A percentile compares a stretch with the other conserved stretches of the same genome.
Conservation (phyloP, 306 rosid species). For the Abrus precatorius region DNA sequence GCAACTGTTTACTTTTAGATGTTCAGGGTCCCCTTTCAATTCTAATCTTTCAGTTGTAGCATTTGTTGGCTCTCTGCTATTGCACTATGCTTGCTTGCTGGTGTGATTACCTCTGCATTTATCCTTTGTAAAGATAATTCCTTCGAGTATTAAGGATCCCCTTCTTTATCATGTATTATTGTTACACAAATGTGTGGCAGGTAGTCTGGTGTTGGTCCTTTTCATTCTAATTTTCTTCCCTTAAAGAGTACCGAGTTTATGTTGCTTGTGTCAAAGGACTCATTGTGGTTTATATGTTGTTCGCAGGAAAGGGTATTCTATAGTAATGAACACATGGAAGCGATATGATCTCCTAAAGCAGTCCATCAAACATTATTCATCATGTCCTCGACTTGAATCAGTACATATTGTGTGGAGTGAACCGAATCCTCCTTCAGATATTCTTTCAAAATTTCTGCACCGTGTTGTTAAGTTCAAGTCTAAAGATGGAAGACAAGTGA, state of each 20-base stretch:
- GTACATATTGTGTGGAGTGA: conserved; percentile 96
- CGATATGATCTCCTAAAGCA: conserved; percentile 93
- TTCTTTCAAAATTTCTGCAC: conserved; percentile 58
- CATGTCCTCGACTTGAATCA: conserved; percentile 77
- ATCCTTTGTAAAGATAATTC: background rate
- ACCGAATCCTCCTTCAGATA: conserved; percentile 77
- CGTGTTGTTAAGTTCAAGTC: conserved; percentile 58
- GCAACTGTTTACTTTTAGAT: background rate
- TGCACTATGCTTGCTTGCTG: background rate
- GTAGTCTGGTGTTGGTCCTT: conserved; percentile 12
- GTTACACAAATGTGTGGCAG: background rate
- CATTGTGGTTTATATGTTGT: conserved; percentile 28
- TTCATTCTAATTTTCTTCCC: conserved; percentile 21
- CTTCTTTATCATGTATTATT: background rate
- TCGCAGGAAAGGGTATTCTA: conserved; percentile 86
- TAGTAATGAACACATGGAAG: conserved; percentile 98
- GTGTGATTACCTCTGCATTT: background rate
- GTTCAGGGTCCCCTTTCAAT: conserved; percentile 10
- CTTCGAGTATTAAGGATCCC: background rate
- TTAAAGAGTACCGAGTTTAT: background rate
- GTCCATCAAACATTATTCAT: conserved; percentile 85
- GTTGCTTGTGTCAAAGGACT: conserved; percentile 17
- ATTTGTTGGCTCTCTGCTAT: conserved; percentile 12
- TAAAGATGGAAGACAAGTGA: conserved; percentile 56
- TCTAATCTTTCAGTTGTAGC: background rate